A percentile compares a stretch with the other conserved stretches of the same genome.
phyloP scores from a whole-genome alignment of 2,329 filamentous ascomycete genomes.

The Talaromyces verruculosus region DNA sequence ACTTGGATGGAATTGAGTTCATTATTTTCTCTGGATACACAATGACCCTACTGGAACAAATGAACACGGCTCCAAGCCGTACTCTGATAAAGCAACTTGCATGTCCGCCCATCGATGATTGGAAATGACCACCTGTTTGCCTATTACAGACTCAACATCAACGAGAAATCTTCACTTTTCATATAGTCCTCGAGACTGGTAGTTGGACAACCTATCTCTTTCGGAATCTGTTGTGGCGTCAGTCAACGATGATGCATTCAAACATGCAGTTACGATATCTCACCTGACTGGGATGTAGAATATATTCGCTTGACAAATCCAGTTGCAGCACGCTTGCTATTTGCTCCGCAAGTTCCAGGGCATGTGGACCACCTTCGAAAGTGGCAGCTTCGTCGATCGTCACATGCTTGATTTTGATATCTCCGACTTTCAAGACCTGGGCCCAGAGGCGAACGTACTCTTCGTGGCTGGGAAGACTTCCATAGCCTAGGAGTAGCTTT shows the following conservation, averaged over 20 bases:
- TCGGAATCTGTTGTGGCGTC: neutral
- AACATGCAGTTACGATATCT: neutral
- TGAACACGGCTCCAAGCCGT: neutral
- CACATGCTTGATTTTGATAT: constrained; percentile 1
- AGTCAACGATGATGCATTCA: neutral
- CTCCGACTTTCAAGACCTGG: neutral
- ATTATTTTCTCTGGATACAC: neutral
- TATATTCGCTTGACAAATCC: neutral
- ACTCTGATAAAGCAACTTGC: neutral
- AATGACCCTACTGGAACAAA: neutral
- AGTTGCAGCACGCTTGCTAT: neutral
- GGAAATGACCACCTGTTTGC: neutral
- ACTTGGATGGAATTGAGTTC: neutral
- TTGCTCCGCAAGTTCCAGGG: neutral
- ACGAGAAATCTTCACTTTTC: constrained; percentile 3
- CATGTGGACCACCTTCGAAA: constrained; percentile 3
- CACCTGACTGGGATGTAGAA: constrained; percentile 1
- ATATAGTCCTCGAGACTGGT: constrained; percentile 6
- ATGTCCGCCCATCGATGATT: too few species aligned
- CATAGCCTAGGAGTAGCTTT: neutral
- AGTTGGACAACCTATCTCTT: constrained; percentile 1
- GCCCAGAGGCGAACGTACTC: neutral
- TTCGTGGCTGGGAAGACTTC: neutral
- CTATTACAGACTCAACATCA: neutral
- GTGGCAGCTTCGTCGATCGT: neutral